Evolutionary conservation across 371 early-diverging fungal genomes (phyloP).

Genomic region (Gilbertella persicaria): DNA sequence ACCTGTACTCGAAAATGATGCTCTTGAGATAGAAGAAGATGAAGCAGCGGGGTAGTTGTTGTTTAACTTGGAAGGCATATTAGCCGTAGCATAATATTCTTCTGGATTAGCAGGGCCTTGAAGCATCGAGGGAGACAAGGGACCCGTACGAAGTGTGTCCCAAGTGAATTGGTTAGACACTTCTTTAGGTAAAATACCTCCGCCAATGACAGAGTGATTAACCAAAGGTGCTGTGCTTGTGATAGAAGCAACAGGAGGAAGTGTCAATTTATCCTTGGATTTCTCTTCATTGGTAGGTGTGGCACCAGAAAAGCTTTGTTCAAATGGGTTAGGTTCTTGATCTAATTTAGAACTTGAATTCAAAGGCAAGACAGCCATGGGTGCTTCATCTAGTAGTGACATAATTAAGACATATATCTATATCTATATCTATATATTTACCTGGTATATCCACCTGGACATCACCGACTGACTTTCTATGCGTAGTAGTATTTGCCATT

Average conservation of each 20-base stretch:
- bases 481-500: too few species aligned
- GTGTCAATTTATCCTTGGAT: conserved; percentile 22
- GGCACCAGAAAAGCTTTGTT: conserved; percentile 71
- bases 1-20: too few species aligned
- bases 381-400: conserved; percentile 29
- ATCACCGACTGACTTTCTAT: too few species aligned
- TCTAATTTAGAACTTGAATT: conserved; percentile 66
- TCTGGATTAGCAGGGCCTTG: conserved; percentile 64
- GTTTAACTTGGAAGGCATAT: not conserved
- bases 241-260: conserved; percentile 48
- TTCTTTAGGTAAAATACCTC: conserved; percentile 46
- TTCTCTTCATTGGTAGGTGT: conserved; percentile 12
- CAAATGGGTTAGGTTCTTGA: conserved; percentile 87
- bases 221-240: conserved; percentile 40
- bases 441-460: too few species aligned
- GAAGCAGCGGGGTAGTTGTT: conserved; percentile 3
- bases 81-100: conserved; percentile 17
- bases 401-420: too few species aligned
- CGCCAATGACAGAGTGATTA: conserved; percentile 30
- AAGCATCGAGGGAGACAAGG: conserved; percentile 77
- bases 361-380: conserved; percentile 42
- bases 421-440: too few species aligned
- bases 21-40: conserved; percentile 8
- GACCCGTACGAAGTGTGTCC: conserved; percentile 73
- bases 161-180: conserved; percentile 56